phyloP scores from a whole-genome alignment of 257 asterid genomes.

The Nicotiana sylvestris region DNA sequence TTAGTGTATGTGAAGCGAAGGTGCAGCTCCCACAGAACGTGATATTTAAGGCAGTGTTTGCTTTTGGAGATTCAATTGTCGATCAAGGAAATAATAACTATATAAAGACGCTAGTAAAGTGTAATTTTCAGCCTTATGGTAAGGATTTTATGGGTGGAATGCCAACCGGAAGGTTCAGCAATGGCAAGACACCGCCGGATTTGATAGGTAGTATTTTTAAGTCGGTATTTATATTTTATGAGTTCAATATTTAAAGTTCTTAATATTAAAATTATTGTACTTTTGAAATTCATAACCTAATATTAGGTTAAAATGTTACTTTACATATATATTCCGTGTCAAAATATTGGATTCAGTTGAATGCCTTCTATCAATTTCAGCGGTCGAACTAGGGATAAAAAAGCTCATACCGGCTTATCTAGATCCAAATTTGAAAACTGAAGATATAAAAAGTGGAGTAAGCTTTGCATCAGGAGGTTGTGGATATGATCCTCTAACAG shows the following conservation, averaged over 20 bases:
- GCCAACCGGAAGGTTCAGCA: slow-evolving; percentile 70
- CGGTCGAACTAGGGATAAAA: slow-evolving; percentile 49
- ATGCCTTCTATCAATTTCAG: slow-evolving; percentile 26
- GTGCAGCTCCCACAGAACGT: slow-evolving; percentile 35
- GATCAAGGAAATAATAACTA: slow-evolving; percentile 68
- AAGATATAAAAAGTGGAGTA: slow-evolving; percentile 65
- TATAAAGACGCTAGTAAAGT: slow-evolving; percentile 21
- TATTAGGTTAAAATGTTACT: too few relatives aligned
- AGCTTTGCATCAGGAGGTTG: slow-evolving; percentile 92
- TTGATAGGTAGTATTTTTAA: slow-evolving; percentile 39
- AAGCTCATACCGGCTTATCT: slow-evolving; percentile 59
- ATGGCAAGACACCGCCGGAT: slow-evolving; percentile 66
- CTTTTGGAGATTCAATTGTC: slow-evolving; percentile 72
- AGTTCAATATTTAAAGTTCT: not conserved
- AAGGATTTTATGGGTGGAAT: slow-evolving; percentile 47
- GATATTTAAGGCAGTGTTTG: slow-evolving; percentile 50
- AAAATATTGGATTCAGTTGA: too few relatives aligned
- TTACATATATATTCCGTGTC: too few relatives aligned
- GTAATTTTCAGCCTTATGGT: slow-evolving; percentile 64
- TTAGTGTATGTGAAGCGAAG: slow-evolving; percentile 26
- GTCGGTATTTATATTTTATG: too few relatives aligned
- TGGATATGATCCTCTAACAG: slow-evolving; percentile 64
- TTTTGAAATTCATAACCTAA: too few relatives aligned
- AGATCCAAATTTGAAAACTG: slow-evolving; percentile 44
- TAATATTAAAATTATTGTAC: not conserved